phyloP scores from a whole-genome alignment of 1,284 basidiomycete species.

The Cronartium quercuum region DNA sequence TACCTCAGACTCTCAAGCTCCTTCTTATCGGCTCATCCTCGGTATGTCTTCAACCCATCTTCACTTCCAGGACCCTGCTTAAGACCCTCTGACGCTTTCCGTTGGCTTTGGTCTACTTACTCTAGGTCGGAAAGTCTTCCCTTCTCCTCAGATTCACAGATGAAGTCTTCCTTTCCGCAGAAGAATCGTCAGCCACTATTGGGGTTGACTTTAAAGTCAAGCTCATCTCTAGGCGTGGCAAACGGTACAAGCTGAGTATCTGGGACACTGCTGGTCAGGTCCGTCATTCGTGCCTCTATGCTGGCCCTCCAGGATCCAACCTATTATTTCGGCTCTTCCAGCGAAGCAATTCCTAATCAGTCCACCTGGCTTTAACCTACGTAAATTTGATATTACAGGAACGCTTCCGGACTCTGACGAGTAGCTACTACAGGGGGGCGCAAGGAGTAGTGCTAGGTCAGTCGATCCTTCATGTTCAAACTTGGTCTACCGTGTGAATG shows the following conservation, averaged over 20 bases:
- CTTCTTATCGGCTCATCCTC: slow-evolving; percentile 28
- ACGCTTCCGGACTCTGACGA: slow-evolving; percentile 69
- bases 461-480: slow-evolving; percentile 39
- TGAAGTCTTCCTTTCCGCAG: slow-evolving; percentile 89
- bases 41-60: slow-evolving; percentile 4
- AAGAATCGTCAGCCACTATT: slow-evolving; percentile 91
- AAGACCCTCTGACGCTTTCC: background rate
- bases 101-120: background rate
- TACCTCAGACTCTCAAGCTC: slow-evolving; percentile 35
- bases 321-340: no score
- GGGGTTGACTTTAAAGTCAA: slow-evolving; percentile 57
- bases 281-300: slow-evolving; percentile 54
- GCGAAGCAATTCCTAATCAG: no score
- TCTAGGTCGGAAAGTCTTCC: slow-evolving; percentile 57
- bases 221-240: slow-evolving; percentile 52
- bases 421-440: slow-evolving; percentile 84
- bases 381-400: slow-evolving; percentile 43
- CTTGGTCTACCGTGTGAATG: slow-evolving; percentile 21
- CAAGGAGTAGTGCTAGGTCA: slow-evolving; percentile 85
- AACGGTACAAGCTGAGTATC: slow-evolving; percentile 56
- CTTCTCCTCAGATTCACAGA: slow-evolving; percentile 89
- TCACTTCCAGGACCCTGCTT: background rate
- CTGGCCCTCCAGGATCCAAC: background rate
- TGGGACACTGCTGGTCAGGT: slow-evolving; percentile 85
- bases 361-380: no score